Evolutionary conservation across 139 green algal genomes (phyloP).

Genomic region (Chlamydomonas incerta): DNA sequence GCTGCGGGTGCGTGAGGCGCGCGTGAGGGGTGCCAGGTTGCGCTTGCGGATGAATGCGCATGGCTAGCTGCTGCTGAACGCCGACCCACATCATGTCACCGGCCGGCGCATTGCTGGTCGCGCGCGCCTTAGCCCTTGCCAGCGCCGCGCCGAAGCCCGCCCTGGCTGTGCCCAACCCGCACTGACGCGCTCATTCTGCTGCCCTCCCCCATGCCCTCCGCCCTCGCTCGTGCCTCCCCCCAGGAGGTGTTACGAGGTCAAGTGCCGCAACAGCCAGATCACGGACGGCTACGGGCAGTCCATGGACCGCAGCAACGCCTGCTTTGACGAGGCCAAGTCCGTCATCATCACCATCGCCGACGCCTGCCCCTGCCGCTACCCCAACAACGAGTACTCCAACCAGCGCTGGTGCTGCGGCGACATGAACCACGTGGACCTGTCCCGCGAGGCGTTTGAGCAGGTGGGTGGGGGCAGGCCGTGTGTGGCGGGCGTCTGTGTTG

Average conservation of each 20-base stretch:
- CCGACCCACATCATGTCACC: neutral
- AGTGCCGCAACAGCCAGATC: constrained; percentile 12
- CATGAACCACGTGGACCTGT: constrained; percentile 48
- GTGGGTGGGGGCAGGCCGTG: neutral
- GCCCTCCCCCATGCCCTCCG: neutral
- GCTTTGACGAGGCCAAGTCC: constrained; percentile 20
- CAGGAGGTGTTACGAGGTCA: constrained; percentile 28
- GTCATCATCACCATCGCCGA: constrained; percentile 46
- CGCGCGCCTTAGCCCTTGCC: too few species aligned
- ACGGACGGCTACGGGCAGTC: constrained; percentile 36
- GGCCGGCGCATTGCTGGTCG: too few species aligned
- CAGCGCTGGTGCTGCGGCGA: constrained; percentile 53
- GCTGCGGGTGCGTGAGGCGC: neutral
- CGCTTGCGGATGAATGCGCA: too few species aligned
- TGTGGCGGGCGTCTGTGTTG: neutral
- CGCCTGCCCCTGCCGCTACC: constrained; percentile 48
- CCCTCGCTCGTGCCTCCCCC: neutral
- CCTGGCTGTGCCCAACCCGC: too few species aligned
- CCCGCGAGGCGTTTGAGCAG: constrained; percentile 31
- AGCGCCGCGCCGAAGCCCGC: too few species aligned
- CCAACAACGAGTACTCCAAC: constrained; percentile 41
- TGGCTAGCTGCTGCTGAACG: too few species aligned
- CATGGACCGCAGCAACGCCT: constrained; percentile 14
- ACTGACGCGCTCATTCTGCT: too few species aligned
- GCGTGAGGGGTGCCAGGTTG: neutral